Percentiles rank a stretch among this genome's conserved stretches.
Evolutionary conservation across 164 flowering plant species (phyloP).

Genomic region (Taxillus chinensis): DNA sequence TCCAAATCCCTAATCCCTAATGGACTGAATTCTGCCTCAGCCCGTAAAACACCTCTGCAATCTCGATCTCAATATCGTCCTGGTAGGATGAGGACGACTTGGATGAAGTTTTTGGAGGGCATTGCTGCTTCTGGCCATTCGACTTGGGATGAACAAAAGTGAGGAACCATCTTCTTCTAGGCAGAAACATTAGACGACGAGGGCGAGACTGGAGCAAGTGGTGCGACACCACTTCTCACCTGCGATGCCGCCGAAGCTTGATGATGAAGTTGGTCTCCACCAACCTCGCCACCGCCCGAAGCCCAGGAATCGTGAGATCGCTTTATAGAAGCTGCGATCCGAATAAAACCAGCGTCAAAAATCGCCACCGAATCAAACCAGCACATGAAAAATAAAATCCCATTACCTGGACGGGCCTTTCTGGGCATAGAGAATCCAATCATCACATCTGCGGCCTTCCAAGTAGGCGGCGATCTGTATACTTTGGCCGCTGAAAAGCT

Average conservation of each 20-base stretch:
- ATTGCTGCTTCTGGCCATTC: conserved; percentile 47
- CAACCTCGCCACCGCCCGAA: conserved; percentile 26
- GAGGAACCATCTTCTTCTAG: conserved; percentile 64
- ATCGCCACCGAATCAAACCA: neutral
- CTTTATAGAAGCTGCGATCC: conserved; percentile 69
- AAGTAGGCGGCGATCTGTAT: conserved; percentile 38
- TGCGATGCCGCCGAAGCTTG: conserved; percentile 83
- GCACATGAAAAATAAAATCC: too few species aligned
- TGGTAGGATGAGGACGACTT: conserved; percentile 39
- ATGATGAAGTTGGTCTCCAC: conserved; percentile 44
- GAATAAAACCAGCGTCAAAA: too few species aligned
- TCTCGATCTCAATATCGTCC: conserved; percentile 92
- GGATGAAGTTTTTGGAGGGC: conserved; percentile 46
- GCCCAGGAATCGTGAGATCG: conserved; percentile 75
- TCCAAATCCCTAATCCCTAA: too few species aligned
- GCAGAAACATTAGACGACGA: conserved; percentile 52
- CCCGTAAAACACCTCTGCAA: conserved; percentile 88
- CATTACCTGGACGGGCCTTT: conserved; percentile 84
- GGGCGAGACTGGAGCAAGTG: conserved; percentile 39
- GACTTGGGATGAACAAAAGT: conserved; percentile 44
- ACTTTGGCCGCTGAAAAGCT: conserved; percentile 60
- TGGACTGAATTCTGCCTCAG: conserved; percentile 83
- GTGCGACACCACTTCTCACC: conserved; percentile 33
- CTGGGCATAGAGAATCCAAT: conserved; percentile 86
- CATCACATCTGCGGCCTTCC: conserved; percentile 78